These are phyloP conservation scores for Rauvolfia tetraphylla DNA, from an alignment of 257 asterid genomes.

Conservation along the genomic window DNA sequence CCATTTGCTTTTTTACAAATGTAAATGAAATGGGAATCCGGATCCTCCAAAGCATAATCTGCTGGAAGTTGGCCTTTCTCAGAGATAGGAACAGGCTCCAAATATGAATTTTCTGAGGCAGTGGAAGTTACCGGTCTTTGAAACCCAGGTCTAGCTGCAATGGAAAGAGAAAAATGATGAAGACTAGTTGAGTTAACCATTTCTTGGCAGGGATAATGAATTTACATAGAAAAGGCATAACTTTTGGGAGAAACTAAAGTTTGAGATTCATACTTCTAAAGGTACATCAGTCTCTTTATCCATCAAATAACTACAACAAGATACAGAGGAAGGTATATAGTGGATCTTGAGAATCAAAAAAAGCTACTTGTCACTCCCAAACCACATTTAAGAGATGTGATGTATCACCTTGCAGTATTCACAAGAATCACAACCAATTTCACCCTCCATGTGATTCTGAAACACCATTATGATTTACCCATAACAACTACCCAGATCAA, in stretches of 20 bases:
- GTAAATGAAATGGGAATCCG: slow-evolving; percentile 90
- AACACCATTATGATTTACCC: neutral
- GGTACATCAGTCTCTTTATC: neutral
- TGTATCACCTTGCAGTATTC: neutral
- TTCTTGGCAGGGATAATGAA: neutral
- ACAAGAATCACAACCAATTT: neutral
- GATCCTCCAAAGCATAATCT: slow-evolving; percentile 77
- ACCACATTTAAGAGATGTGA: neutral
- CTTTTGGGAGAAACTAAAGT: neutral
- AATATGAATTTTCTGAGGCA: slow-evolving; percentile 32
- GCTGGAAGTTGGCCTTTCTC: slow-evolving; percentile 77
- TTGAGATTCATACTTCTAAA: neutral
- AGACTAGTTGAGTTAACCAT: neutral
- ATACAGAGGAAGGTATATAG: neutral
- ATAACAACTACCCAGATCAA: neutral
- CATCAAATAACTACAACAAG: neutral
- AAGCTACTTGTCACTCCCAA: neutral
- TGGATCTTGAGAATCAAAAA: neutral
- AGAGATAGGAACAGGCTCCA: slow-evolving; percentile 64
- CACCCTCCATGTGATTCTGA: neutral
- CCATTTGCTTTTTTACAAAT: slow-evolving; percentile 58
- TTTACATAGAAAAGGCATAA: neutral
- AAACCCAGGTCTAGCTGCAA: slow-evolving; percentile 96
- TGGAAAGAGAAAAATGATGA: neutral
- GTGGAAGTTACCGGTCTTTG: slow-evolving; percentile 50